phyloP scores from a whole-genome alignment of 345 rosid species.

The Citrus maxima region DNA sequence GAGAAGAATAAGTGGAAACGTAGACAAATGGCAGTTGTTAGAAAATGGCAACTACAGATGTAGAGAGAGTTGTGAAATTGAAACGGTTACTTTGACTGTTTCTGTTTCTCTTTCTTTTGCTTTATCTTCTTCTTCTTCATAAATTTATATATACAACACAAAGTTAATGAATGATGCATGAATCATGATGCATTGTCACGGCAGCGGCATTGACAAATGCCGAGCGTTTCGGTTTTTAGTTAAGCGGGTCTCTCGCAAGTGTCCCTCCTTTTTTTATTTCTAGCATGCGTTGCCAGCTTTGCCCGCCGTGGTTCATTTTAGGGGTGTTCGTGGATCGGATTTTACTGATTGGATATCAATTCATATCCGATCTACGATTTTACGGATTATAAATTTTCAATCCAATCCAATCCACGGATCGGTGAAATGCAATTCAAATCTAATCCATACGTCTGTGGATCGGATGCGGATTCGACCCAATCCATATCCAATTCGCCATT shows the following conservation, averaged over 20 bases:
- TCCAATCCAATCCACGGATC: fast-evolving
- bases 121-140: background rate
- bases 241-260: slow-evolving; percentile 4
- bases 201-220: background rate
- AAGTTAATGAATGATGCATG: too few relatives aligned
- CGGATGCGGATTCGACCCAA: too few relatives aligned
- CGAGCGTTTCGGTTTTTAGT: background rate
- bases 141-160: too few relatives aligned
- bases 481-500: too few relatives aligned
- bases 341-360: too few relatives aligned
- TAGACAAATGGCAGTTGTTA: background rate
- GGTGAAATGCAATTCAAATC: too few relatives aligned
- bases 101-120: background rate
- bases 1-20: background rate
- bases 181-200: background rate
- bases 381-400: too few relatives aligned
- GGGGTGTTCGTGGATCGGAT: too few relatives aligned
- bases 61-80: background rate
- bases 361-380: fast-evolving
- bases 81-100: slow-evolving; percentile 7
- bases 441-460: too few relatives aligned
- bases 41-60: background rate
- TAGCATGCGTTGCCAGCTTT: background rate
- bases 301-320: background rate
- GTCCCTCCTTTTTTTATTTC: background rate